Conservation (phyloP, 2,329 filamentous ascomycete species). For the Xylariaceae sp. region DNA sequence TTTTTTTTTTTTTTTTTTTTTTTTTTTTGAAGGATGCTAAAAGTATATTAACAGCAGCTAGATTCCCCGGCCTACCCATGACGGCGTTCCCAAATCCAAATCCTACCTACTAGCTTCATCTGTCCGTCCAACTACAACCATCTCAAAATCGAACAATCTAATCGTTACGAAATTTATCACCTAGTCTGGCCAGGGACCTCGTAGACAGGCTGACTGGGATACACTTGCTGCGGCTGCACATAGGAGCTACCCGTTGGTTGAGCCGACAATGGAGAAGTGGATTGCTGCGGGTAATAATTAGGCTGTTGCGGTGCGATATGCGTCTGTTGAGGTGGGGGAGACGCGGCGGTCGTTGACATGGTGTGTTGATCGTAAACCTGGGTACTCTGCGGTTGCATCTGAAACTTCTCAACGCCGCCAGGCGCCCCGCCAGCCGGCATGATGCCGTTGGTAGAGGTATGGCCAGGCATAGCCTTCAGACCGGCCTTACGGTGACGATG, state of each 20-base stretch:
- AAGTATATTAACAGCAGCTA: no score
- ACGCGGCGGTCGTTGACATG: slow-evolving; percentile 7
- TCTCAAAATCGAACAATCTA: no score
- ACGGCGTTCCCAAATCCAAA: no score
- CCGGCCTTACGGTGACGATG: slow-evolving; percentile 49
- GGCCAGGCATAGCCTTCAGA: slow-evolving; percentile 41
- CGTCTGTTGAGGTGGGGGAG: slow-evolving; percentile 19
- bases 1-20: no score
- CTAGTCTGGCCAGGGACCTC: slow-evolving; percentile 19
- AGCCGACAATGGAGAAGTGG: slow-evolving; percentile 19
- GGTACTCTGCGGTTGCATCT: slow-evolving; percentile 32
- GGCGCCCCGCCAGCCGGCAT: slow-evolving; percentile 15
- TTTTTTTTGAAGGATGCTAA: no score
- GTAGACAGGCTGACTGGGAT: slow-evolving; percentile 21
- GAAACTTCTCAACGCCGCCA: slow-evolving; percentile 31
- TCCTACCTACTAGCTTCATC: no score
- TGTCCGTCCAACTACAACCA: no score
- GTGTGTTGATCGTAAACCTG: slow-evolving; percentile 23
- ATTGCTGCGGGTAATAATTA: slow-evolving; percentile 17
- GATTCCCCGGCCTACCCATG: no score
- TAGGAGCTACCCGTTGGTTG: slow-evolving; percentile 26
- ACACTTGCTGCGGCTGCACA: slow-evolving; percentile 18
- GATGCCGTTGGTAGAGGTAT: slow-evolving; percentile 26
- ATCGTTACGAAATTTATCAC: no score
- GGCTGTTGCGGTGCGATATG: slow-evolving; percentile 6